Conservation (phyloP, 2,329 filamentous ascomycete species). For the Fusarium sp. region DNA sequence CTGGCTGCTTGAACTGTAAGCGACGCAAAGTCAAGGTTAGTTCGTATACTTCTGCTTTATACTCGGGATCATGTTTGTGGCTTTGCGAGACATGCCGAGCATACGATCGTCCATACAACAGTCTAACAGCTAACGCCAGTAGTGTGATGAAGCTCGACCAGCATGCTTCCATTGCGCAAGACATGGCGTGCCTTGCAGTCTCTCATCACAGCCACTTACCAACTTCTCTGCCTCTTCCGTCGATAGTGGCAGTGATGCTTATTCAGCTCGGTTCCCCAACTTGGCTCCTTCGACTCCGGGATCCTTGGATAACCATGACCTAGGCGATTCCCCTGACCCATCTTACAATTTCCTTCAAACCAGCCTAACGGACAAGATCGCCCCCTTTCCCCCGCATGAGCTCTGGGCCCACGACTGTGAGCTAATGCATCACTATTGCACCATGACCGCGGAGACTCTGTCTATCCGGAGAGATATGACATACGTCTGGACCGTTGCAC, state of each 20-base stretch:
- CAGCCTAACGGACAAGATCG: constrained; percentile 37
- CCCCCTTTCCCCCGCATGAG: constrained; percentile 44
- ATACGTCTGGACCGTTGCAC: constrained; percentile 47
- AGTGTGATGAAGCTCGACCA: constrained; percentile 50
- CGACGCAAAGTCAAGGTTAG: constrained; percentile 53
- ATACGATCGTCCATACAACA: not conserved
- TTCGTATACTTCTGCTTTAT: not conserved
- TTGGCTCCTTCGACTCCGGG: constrained; percentile 29
- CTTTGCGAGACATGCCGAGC: not conserved
- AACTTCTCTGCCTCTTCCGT: not conserved
- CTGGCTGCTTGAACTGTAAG: constrained; percentile 52
- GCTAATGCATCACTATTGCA: constrained; percentile 52
- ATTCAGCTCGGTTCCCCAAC: constrained; percentile 29
- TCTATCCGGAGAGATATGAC: constrained; percentile 42
- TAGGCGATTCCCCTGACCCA: constrained; percentile 16
- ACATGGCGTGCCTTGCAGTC: constrained; percentile 49
- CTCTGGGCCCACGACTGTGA: constrained; percentile 46
- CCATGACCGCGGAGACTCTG: constrained; percentile 45
- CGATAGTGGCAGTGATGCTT: not conserved
- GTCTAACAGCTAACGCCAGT: constrained; percentile 14
- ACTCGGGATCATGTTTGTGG: not conserved
- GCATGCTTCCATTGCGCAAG: constrained; percentile 51
- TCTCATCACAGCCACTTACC: constrained; percentile 24
- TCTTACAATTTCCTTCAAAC: constrained; percentile 22
- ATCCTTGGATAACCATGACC: constrained; percentile 18